These are phyloP conservation scores for Sclerotinia subarctica DNA, from an alignment of 2,329 filamentous ascomycete genomes.

Conservation along the genomic window DNA sequence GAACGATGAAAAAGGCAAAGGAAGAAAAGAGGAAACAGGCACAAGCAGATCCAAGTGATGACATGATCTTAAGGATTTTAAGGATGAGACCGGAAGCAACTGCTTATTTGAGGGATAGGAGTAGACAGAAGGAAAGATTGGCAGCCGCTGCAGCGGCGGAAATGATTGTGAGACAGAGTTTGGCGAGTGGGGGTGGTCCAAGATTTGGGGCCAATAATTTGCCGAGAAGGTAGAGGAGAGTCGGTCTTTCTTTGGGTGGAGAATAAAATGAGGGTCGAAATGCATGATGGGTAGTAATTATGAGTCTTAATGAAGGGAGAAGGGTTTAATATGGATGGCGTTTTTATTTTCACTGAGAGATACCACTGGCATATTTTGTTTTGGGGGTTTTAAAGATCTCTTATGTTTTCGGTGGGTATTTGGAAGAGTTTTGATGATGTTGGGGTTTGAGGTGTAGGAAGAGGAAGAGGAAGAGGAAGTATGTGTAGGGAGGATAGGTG, in stretches of 20 bases:
- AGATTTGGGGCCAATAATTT: slow-evolving; percentile 39
- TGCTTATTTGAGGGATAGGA: slow-evolving; percentile 82
- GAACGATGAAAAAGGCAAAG: slow-evolving; percentile 94
- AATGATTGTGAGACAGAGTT: slow-evolving; percentile 90
- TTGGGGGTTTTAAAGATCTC: not conserved
- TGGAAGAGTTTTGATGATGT: not conserved
- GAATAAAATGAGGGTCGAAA: not conserved
- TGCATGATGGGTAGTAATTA: slow-evolving; percentile 9
- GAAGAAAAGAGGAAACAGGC: slow-evolving; percentile 94
- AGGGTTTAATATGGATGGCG: slow-evolving; percentile 3
- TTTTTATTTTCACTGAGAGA: slow-evolving; percentile 12
- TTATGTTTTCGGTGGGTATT: not conserved
- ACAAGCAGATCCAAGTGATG: slow-evolving; percentile 93
- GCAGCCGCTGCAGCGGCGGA: slow-evolving; percentile 88
- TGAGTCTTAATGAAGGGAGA: slow-evolving; percentile 3
- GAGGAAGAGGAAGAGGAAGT: not conserved
- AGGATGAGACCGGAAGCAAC: slow-evolving; percentile 91
- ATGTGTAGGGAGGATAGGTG: not conserved
- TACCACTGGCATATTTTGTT: slow-evolving; percentile 14
- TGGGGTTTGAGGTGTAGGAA: not conserved
- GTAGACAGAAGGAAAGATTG: slow-evolving; percentile 89
- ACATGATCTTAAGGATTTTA: slow-evolving; percentile 94
- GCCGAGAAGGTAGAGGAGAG: slow-evolving; percentile 32
- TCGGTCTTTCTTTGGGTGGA: not conserved
- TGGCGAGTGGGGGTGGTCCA: slow-evolving; percentile 53